Evolutionary conservation across 345 rosid genomes (phyloP).

Genomic region (Eutrema yunnanense): DNA sequence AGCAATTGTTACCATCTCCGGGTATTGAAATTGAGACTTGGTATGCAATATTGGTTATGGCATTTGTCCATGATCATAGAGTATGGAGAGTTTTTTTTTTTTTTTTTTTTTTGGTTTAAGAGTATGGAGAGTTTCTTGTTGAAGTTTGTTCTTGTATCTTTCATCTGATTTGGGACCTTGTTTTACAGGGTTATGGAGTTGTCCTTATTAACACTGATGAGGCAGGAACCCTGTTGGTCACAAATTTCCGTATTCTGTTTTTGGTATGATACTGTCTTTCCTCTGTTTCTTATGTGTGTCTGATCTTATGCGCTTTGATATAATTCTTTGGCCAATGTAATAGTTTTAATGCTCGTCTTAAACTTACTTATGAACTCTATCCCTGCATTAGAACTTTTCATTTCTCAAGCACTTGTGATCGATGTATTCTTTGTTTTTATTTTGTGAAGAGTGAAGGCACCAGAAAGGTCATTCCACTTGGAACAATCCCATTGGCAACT

Average conservation of each 20-base stretch:
- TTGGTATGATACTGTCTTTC: constrained; percentile 47
- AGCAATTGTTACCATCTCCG: neutral
- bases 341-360: neutral
- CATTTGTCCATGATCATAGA: neutral
- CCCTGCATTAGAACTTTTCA: neutral
- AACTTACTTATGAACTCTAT: neutral
- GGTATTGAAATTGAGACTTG: neutral
- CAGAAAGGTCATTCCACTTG: constrained; percentile 63
- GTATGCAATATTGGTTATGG: neutral
- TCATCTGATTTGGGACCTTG: constrained; percentile 4
- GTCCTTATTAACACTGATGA: constrained; percentile 86
- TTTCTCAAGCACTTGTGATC: neutral
- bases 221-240: constrained; percentile 87
- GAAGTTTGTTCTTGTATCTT: neutral
- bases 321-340: neutral
- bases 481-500: constrained; percentile 82
- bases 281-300: constrained; percentile 6
- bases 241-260: constrained; percentile 90
- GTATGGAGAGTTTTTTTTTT: neutral
- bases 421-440: neutral
- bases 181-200: constrained; percentile 72
- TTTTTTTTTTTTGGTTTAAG: too few species aligned
- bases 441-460: constrained; percentile 75
- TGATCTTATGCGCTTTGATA: neutral
- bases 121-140: neutral